These are phyloP conservation scores for Lepidium didymum DNA, from an alignment of 345 rosid genomes.

Conservation along the genomic window DNA sequence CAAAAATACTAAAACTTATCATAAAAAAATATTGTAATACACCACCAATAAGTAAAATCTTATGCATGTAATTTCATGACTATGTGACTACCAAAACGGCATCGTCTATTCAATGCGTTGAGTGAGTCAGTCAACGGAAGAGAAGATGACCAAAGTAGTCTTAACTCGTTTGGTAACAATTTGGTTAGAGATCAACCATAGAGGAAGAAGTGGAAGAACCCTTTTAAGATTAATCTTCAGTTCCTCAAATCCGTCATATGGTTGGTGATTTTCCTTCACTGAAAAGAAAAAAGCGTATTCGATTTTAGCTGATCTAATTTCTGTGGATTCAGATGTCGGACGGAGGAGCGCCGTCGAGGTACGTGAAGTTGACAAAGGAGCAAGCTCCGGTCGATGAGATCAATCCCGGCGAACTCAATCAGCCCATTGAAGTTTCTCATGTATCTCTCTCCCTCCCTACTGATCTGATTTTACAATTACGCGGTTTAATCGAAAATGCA, in stretches of 20 bases:
- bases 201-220: not conserved
- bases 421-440: slow-evolving; percentile 93
- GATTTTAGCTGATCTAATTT: slow-evolving; percentile 2
- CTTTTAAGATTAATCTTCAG: not conserved
- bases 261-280: not conserved
- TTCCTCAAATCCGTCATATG: slow-evolving; percentile 3
- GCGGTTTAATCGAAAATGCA: not conserved
- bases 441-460: slow-evolving; percentile 27
- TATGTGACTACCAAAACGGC: not conserved
- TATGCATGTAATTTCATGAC: too few relatives aligned
- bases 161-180: slow-evolving; percentile 11
- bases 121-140: slow-evolving; percentile 13
- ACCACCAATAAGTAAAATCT: not conserved
- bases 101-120: not conserved
- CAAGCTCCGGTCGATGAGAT: slow-evolving; percentile 68
- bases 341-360: slow-evolving; percentile 57
- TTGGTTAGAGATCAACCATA: slow-evolving; percentile 9
- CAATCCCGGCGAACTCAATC: slow-evolving; percentile 95
- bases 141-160: slow-evolving; percentile 12
- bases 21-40: not conserved
- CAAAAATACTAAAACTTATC: not conserved
- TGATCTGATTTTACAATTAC: not conserved
- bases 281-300: not conserved
- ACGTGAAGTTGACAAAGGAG: slow-evolving; percentile 79
- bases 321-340: slow-evolving; percentile 59